phyloP scores from a whole-genome alignment of 192 early-diverging fungal genomes.

The Backusella luteola region DNA sequence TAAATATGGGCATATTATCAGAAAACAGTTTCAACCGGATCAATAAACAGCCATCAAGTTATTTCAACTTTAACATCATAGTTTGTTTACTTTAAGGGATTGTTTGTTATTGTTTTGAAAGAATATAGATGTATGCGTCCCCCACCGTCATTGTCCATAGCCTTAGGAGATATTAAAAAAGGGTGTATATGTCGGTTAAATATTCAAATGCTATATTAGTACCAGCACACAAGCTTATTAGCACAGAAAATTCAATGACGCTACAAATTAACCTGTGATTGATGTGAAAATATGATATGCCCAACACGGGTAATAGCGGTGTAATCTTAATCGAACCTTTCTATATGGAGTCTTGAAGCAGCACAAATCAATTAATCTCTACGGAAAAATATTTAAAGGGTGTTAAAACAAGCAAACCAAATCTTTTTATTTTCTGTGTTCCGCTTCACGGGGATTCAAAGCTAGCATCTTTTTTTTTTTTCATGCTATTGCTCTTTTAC shows the following conservation, averaged over 20 bases:
- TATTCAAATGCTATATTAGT: background rate
- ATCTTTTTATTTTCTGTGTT: background rate
- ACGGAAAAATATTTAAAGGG: background rate
- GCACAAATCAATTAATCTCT: background rate
- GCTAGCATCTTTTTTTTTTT: background rate
- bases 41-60: background rate
- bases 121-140: background rate
- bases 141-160: background rate
- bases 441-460: background rate
- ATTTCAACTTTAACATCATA: background rate
- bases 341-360: background rate
- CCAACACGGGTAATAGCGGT: background rate
- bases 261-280: background rate
- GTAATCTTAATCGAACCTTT: background rate
- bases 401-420: background rate
- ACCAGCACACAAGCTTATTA: background rate
- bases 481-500: background rate
- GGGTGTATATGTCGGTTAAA: background rate
- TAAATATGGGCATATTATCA: background rate
- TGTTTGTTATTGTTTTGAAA: background rate
- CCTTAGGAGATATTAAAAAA: background rate
- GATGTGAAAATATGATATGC: background rate
- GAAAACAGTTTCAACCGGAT: background rate
- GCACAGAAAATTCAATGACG: background rate
- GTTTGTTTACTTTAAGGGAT: background rate